A percentile compares a stretch with the other conserved stretches of the same genome.
Evolutionary conservation across 1,139 yeast species (phyloP).

Genomic region (Tardiomyces depauwii): DNA sequence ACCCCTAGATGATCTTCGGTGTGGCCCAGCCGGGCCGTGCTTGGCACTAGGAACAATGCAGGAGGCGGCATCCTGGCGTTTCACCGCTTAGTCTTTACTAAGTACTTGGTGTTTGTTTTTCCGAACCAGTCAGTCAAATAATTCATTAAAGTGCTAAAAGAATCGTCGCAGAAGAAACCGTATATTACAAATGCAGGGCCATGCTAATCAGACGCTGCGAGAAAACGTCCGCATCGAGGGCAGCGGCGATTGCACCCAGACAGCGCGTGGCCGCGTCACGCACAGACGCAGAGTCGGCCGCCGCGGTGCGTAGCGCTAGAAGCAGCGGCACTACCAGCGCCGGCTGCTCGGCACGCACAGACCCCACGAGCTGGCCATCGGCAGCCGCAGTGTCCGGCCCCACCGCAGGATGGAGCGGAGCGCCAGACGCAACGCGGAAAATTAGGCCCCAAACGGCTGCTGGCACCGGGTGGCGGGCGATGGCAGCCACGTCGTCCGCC

Average conservation of each 20-base stretch:
- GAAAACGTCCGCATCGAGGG: slow-evolving; percentile 3
- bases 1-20: no score
- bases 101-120: no score
- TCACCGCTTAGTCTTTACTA: no score
- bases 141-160: no score
- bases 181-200: slow-evolving; percentile 6
- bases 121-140: no score
- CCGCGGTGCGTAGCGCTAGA: background rate
- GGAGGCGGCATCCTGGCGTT: no score
- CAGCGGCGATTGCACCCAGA: background rate
- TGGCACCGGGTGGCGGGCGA: background rate
- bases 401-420: slow-evolving; percentile 1
- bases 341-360: background rate
- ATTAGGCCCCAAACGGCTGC: background rate
- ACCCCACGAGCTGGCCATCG: background rate
- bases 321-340: background rate
- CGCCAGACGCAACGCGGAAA: background rate
- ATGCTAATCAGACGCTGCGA: slow-evolving; percentile 10
- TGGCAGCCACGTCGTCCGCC: background rate
- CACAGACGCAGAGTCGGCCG: background rate
- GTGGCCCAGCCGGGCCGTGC: no score
- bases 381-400: background rate
- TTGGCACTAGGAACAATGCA: no score
- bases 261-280: background rate
- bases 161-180: background rate